Evolutionary conservation across 169 alveolate genomes (phyloP), one percentile per base, ranked within the genome.

Genomic region (Pseudocohnilembus persalinus): DNA sequence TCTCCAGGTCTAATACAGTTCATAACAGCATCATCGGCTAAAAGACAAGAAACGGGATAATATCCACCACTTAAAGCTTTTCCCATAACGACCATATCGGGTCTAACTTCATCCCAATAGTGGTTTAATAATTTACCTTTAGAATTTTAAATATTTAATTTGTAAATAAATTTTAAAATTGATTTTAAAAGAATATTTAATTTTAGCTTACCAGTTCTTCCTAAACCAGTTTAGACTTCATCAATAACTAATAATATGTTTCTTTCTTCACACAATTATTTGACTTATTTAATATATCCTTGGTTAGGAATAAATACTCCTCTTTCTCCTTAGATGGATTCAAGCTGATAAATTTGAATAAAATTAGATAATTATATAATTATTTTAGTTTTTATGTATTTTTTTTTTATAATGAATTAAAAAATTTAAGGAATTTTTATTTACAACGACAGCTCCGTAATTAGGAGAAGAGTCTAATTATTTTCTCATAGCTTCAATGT

Each of bases 271-370:
- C 98, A 96, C 24, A 97, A 94, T 31, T 93, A 92, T 49, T 90
- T 90, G 0, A 96, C 98, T n/a, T 92, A 84, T 81, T 83, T 86
- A 64, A 97, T 76, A 81, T 96, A 98, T 29, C 84, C 84, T 79
- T 91, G 92, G n/a, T 88, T 85, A 1, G 99, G 99, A n/a, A 97
- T 92, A 31, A 94, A 92, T 28, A 98, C 98, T 28, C 99, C 99
- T 20, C 96, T 98, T 89, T 98, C 99, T 29, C 99, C 99, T 91
- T 98, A 96, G 73, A 98, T 96, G 0, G 99, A 98, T 90, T 98
- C 99, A 35, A 49, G 20, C 68, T 49, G 20, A 11, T 11, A 20
- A 11, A 11, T 49, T 49, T 49, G 26, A 49, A 49, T 11, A 49
- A 49, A 49, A 49, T 11, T 11, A 49, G 4, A 20, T 49, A 49